Conservation (phyloP, 805 yeast species). For the Lachancea nothofagi region DNA sequence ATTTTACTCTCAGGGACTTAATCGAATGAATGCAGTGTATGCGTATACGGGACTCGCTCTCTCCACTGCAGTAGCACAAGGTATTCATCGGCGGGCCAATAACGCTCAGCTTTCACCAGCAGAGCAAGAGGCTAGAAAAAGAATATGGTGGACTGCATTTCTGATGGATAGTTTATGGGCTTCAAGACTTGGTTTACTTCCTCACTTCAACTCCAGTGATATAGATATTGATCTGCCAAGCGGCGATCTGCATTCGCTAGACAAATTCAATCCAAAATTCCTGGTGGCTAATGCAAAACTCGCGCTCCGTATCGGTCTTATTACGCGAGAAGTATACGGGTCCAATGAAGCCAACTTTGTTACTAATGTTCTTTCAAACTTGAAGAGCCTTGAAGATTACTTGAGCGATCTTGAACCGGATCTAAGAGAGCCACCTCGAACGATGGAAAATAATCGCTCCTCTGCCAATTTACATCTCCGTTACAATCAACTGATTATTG, state of each 20-base stretch:
- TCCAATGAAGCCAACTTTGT: slow-evolving; percentile 27
- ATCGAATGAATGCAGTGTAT: slow-evolving; percentile 34
- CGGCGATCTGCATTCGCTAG: slow-evolving; percentile 21
- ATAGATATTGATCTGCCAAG: slow-evolving; percentile 29
- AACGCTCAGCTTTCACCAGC: slow-evolving; percentile 12
- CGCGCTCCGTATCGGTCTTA: slow-evolving; percentile 27
- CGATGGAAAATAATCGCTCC: slow-evolving; percentile 21
- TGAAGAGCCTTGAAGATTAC: slow-evolving; percentile 22
- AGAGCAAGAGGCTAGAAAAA: slow-evolving; percentile 32
- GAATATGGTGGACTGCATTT: slow-evolving; percentile 39
- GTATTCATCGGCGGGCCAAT: slow-evolving; percentile 28
- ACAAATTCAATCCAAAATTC: slow-evolving; percentile 30
- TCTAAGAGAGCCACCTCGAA: slow-evolving; percentile 11
- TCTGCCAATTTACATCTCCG: slow-evolving; percentile 34
- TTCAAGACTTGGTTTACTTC: slow-evolving; percentile 36
- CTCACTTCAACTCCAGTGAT: slow-evolving; percentile 32
- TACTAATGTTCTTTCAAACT: slow-evolving; percentile 18
- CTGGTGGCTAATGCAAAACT: slow-evolving; percentile 24
- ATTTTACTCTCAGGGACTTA: slow-evolving; percentile 34
- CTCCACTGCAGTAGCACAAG: slow-evolving; percentile 30
- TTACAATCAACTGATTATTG: slow-evolving; percentile 35
- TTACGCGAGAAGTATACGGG: slow-evolving; percentile 32
- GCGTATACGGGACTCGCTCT: slow-evolving; percentile 35
- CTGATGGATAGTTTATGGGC: slow-evolving; percentile 35
- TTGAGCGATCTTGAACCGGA: slow-evolving; percentile 21